Conservation (phyloP, 1,139 yeast genomes). For the Zhuliangozyma parablackwelliae region DNA sequence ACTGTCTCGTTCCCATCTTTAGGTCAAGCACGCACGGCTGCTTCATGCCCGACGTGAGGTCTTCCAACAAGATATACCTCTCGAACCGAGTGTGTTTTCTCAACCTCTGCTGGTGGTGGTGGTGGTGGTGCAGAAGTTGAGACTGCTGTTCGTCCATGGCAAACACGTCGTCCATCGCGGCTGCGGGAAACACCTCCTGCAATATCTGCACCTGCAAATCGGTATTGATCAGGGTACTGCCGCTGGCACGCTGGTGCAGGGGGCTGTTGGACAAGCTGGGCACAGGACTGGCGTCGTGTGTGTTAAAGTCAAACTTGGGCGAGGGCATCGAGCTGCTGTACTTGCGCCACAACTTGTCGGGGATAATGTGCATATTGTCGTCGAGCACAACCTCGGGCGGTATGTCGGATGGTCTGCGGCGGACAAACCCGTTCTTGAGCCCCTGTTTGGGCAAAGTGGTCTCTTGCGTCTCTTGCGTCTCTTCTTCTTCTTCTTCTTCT, state of each 20-base stretch:
- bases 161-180: slow-evolving; percentile 17
- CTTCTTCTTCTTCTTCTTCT: slow-evolving; percentile 7
- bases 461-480: slow-evolving; percentile 1
- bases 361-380: slow-evolving; percentile 86
- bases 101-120: slow-evolving; percentile 2
- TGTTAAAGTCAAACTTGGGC: slow-evolving; percentile 15
- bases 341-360: slow-evolving; percentile 66
- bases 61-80: slow-evolving; percentile 85
- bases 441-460: background rate
- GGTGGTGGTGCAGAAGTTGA: background rate
- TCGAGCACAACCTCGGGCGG: slow-evolving; percentile 80
- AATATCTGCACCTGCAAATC: slow-evolving; percentile 38
- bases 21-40: slow-evolving; percentile 90
- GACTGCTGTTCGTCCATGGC: slow-evolving; percentile 30
- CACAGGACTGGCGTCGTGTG: slow-evolving; percentile 1
- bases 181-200: slow-evolving; percentile 36
- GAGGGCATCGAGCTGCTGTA: slow-evolving; percentile 58
- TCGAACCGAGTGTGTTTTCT: slow-evolving; percentile 58
- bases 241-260: slow-evolving; percentile 12
- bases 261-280: slow-evolving; percentile 11
- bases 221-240: slow-evolving; percentile 35
- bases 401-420: background rate
- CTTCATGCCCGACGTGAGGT: slow-evolving; percentile 75
- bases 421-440: background rate
- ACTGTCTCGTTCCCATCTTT: slow-evolving; percentile 98